Evolutionary conservation across 495 filamentous ascomycete species (phyloP), one percentile per base, ranked within the genome.

Genomic region (Hypoxylon lienhwacheense): DNA sequence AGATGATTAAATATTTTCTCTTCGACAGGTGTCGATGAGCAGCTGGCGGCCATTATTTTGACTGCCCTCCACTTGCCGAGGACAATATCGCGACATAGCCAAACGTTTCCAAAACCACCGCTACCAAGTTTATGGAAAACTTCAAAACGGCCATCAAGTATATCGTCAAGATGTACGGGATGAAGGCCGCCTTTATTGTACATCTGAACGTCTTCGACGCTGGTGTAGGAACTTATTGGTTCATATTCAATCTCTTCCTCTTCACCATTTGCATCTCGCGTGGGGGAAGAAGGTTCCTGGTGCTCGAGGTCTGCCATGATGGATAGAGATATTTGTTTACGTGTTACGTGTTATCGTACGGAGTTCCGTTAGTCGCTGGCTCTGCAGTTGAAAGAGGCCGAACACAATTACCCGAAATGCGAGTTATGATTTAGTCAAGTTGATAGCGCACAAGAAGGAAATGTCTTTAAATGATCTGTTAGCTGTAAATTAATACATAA

Each of bases 81-180:
- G 44, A 67, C 47, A 61, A 59, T 3, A 52, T 85, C 77, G 2
- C 60, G 71, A 22, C 77, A 79, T 28, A 85, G 73, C 80, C 79
- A 85, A 43, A 81, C 73, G 1, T 74, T 82, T 3, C 71, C 76
- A 52, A 73, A 79, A 4, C 73, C 72, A 5, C 80, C 77, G 39
- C 64, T 73, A 1, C 78, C 80, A 14, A 83, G 70, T 41, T 84
- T 85, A 59, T 81, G 76, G 4, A 73, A 65, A 44, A 82, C 76
- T 7, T 58, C 58, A 55, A 79, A 83, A 11, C 68, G 61, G 0
- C 53, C 44, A 34, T 54, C 67, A 51, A 68, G 70, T 32, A 63
- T 40, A 34, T 81, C 74, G 0, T 70, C 74, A 15, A 82, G 53
- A 39, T 74, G 68, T 1, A 80, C 61, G 0, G 80, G 80, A 66